Evolutionary conservation across 495 filamentous ascomycete genomes (phyloP).

Genomic region (Tuber aestivum): DNA sequence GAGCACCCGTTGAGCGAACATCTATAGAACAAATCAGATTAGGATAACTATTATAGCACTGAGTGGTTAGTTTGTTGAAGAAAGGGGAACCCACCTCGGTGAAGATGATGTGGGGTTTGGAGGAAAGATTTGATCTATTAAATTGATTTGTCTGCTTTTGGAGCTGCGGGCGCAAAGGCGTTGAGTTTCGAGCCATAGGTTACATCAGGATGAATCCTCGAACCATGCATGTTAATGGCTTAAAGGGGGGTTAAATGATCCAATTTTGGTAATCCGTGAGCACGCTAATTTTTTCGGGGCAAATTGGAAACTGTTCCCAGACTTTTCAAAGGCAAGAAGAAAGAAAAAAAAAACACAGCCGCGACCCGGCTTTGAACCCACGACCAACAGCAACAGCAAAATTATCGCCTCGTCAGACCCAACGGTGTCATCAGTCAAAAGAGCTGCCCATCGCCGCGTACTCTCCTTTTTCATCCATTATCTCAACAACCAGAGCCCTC

Average conservation of each 20-base stretch:
- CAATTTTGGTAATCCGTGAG: not conserved
- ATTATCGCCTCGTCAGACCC: conserved; percentile 31
- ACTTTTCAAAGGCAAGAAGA: conserved; percentile 6
- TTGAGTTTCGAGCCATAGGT: not conserved
- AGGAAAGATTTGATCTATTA: conserved; percentile 6
- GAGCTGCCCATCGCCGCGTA: conserved; percentile 17
- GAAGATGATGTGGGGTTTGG: not conserved
- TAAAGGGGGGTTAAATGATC: not conserved
- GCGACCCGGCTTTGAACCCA: not conserved
- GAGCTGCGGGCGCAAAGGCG: not conserved
- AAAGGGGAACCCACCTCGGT: not conserved
- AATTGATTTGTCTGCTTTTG: not conserved
- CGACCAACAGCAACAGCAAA: conserved; percentile 13
- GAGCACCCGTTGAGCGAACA: conserved; percentile 47
- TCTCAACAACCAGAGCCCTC: conserved; percentile 24
- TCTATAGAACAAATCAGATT: conserved; percentile 34
- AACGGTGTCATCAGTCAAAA: conserved; percentile 30
- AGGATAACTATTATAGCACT: not conserved
- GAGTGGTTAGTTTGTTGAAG: not conserved
- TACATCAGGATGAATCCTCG: not conserved
- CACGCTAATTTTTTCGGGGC: not conserved
- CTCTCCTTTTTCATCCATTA: conserved; percentile 25
- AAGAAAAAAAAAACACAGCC: conserved; percentile 14
- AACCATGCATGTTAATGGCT: not conserved
- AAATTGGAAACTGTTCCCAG: not conserved